Evolutionary conservation across 306 rosid species (phyloP), one percentile per base, ranked within the genome.

Genomic region (Prunus salicina): DNA sequence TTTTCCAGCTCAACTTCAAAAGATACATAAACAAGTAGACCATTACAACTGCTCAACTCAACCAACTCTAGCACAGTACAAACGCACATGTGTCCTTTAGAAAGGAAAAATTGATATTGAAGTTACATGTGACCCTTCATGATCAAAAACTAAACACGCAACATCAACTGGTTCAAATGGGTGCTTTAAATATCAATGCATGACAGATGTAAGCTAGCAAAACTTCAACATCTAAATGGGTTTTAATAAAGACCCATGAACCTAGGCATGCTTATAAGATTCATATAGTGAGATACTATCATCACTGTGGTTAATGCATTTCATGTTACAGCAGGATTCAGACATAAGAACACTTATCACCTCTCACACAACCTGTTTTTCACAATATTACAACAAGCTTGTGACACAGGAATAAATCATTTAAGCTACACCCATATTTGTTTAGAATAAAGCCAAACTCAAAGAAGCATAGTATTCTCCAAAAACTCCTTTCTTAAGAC

Each of bases 51-150:
- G 69, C 69, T 64, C 47, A 64, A 32, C 24, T 38, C 47, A 34
- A 64, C 69, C 69, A 64, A 64, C 45, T 3, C 77, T 45, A 27
- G 47, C 58, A 45, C 69, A 32, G 47, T 4, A 46, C 47, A 73
- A 60, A 34, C 43, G 60, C 27, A 27, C 14, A 1, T 50, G 12
- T 46, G 12, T 56, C 52, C 52, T 32, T 43, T 22, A 38, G 38
- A 14, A 72, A 41, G 67, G 24, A 16, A 58, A 52, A 71, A 55
- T 14, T 14, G 58, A 72, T 12, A 25, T 6, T 2, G 56, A 43
- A 24, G 15, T 18, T 24, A 34, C 9, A 38, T 25, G 55, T 14
- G 41, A 67, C 9, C 18, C 25, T n/a, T 38, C 27, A 19, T 34
- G 25, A 34, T 14, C 41, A 0, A 19, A 12, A 3, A 28, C 20